Evolutionary conservation across 805 yeast species (phyloP).

Genomic region (Saccharomycopsis capsularis): DNA sequence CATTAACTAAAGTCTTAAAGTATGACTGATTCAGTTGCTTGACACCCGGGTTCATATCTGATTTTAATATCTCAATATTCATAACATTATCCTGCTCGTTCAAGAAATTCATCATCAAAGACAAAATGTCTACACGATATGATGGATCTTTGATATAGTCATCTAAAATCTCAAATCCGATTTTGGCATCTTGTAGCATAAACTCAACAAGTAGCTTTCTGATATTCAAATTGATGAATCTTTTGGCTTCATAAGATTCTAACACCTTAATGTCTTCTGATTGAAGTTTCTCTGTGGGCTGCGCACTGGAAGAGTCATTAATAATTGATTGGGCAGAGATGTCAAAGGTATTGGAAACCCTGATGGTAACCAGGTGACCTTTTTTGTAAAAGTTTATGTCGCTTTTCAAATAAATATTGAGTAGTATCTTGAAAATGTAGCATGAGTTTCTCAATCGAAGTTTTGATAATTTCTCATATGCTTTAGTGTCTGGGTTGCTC

Average conservation of each 20-base stretch:
- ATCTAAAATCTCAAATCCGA: conserved; percentile 16
- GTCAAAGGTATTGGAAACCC: neutral
- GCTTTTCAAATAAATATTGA: conserved; percentile 15
- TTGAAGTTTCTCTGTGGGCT: neutral
- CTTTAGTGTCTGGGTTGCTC: neutral
- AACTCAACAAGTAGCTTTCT: conserved; percentile 18
- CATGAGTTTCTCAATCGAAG: conserved; percentile 13
- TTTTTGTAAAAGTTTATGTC: conserved; percentile 10
- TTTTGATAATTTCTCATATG: neutral
- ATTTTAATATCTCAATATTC: conserved; percentile 11
- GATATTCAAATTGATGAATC: conserved; percentile 20
- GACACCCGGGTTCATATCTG: neutral
- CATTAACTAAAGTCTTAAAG: conserved; percentile 3
- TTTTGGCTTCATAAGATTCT: conserved; percentile 19
- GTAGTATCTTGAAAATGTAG: conserved; percentile 12
- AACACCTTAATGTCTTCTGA: neutral
- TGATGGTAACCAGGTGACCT: conserved; percentile 9
- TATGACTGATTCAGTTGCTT: neutral
- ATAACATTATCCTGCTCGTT: conserved; percentile 6
- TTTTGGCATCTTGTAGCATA: conserved; percentile 15
- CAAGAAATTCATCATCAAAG: conserved; percentile 8
- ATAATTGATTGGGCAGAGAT: conserved; percentile 2
- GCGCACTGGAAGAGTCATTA: neutral
- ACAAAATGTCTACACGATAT: conserved; percentile 7
- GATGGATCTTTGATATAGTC: conserved; percentile 14